Evolutionary conservation across 495 filamentous ascomycete genomes (phyloP), one percentile per base, ranked within the genome.

Genomic region (Amphirosellinia nigrospora): DNA sequence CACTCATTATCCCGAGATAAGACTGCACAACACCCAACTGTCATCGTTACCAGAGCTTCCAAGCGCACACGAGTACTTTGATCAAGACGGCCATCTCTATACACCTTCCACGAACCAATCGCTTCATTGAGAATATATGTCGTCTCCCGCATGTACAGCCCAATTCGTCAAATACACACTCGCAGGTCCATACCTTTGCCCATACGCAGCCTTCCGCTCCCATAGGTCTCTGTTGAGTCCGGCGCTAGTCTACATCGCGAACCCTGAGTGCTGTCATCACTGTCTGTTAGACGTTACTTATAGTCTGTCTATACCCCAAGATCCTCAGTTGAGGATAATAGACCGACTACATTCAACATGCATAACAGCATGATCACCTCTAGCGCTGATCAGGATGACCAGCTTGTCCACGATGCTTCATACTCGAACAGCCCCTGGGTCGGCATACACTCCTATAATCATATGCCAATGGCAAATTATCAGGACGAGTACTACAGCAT

Each of bases 331-430:
- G 59, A 64, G 28, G 43, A 48, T 48, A 59, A 39, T 43, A 64
- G 6, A 28, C 46, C 13, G 60, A 56, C 26, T 46, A 48, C 68
- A 32, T 61, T 43, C 77, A 82, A 73, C 69, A 86, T 86, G 84
- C 82, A 85, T 76, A 84, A 85, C 76, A 80, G 81, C 66, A 82
- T 84, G 74, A 79, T 82, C 72, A 79, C 79, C 72, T 79, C 82
- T 69, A 81, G 79, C 73, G 80, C 84, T 78, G 83, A 82, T 74
- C 84, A 82, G 72, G 83, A 84, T 75, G 80, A 76, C 75, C 82
- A 83, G 73, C 62, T 84, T 67, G 76, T 82, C 64, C 83, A 81
- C 55, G 82, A 84, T 72, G 82, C 78, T 75, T 73, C 72, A 66
- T 79, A 79, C 67, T 72, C 75, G 46, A 79, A 76, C 75, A 79